Percentiles rank a stretch among this genome's conserved stretches.
Conservation (phyloP, 371 early-diverging fungal species). For the Entomophthora muscae region DNA sequence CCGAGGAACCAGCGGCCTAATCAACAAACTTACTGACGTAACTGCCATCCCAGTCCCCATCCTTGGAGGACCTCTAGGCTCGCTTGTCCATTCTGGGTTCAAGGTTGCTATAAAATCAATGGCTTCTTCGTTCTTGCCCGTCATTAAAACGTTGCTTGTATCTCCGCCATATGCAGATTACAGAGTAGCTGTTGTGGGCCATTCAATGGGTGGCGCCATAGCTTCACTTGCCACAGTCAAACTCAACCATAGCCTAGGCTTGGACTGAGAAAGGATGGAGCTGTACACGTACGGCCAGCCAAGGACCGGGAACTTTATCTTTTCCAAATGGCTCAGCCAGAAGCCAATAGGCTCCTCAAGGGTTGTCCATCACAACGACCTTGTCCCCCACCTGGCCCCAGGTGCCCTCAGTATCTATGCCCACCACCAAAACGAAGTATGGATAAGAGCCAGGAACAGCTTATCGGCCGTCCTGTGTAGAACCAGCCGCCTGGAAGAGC, state of each 20-base stretch:
- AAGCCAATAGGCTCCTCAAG: neutral
- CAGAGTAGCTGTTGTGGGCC: neutral
- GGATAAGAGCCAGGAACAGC: neutral
- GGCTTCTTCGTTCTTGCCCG: neutral
- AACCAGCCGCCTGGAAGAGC: neutral
- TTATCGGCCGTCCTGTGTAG: neutral
- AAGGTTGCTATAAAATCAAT: neutral
- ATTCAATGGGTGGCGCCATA: slow-evolving; percentile 4
- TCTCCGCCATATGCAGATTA: neutral
- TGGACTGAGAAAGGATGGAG: neutral
- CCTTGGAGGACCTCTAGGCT: neutral
- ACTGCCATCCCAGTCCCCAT: neutral
- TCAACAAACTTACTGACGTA: neutral
- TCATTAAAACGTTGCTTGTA: neutral
- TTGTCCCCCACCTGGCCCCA: slow-evolving; percentile 4
- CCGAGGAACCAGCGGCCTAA: neutral
- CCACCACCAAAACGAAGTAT: neutral
- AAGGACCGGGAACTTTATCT: slow-evolving; percentile 1
- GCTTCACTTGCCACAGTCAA: neutral
- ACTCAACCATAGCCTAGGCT: neutral
- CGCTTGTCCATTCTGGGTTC: neutral
- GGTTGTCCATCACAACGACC: neutral
- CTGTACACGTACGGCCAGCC: slow-evolving; percentile 6
- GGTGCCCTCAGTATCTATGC: neutral
- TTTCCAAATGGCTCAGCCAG: neutral